Base-by-base conservation (phyloP, 2,329 filamentous ascomycete species). In the Penicillium sp. region DNA sequence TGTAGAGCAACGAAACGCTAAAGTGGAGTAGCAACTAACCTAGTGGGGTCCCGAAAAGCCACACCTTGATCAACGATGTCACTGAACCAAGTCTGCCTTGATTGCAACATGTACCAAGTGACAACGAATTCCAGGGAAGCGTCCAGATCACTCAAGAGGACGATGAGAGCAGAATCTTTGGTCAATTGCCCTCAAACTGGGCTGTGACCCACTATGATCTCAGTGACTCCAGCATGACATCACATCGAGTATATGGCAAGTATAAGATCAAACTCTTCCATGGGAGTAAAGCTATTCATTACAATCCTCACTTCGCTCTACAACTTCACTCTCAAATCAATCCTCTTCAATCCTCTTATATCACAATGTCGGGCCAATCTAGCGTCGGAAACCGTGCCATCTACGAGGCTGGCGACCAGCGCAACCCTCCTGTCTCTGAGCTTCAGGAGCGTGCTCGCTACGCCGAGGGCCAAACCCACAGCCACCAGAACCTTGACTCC, bases 391-490 rank as follows among this genome's bases (percentile, higher is more conserved):
- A 78, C 71, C 67, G 75, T 59, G 71, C 75, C 57, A 76, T 91
- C 71, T 92, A 94, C 77, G 88, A 92, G 77, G 86, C 82, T 54
- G 87, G 86, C 55, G 90, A 94, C 75, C 90, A 94, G 80, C 83
- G 84, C 66, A 91, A 86, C 71, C 71, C 75, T 58, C 82, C 84
- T 58, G 70, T 82, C 55, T 79, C 82, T 2, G 77, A 82, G 57
- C 61, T 78, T 49, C 68, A 75, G 43, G 79, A 84, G 66, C 77
- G 80, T 18, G 77, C 83, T 48, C 81, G 85, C 56, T 94, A 84
- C 77, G 78, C 92, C 57, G 88, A 93, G 77, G 90, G 91, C 65
- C 80, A 87, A 71, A 72, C 81, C 55, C 79, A 89, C 71, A 87
- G 87, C 49, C 90, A 95, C 75, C 72, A 81, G 57, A 79, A 81